Evolutionary conservation across 805 yeast genomes (phyloP), one percentile per base, ranked within the genome.

Genomic region (Pichia occidentalis): DNA sequence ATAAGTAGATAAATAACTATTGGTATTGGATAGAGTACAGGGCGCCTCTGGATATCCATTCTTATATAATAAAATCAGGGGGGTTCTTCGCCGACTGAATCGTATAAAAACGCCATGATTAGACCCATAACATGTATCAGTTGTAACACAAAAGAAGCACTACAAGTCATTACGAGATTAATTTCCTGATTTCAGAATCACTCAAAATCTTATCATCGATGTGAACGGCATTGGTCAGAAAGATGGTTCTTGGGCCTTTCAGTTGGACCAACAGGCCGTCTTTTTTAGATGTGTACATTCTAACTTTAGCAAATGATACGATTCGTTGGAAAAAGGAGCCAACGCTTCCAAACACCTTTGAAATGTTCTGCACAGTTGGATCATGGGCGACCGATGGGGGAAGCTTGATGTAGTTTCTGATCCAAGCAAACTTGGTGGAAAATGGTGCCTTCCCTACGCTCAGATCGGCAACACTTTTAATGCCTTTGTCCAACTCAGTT

Each of bases 221-320:
- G 16, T 49, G 50, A 20, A 56, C 40, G n/a, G 50, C 45, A 32
- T 59, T 55, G 14, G 54, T 48, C 5, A 60, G 26, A 32, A 60
- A 39, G n/a, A 60, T 20, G 2, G 57, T 58, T 27, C 50, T 52
- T 10, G 64, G 64, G 8, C 64, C 64, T 10, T 44, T 45, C 11
- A 60, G 36, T 24, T 52, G 53, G 14, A 60, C 36, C 44, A 57
- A 46, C 32, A 48, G 40, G 18, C 51, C 52, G 25, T 49, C 46
- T 16, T 19, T 35, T 11, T 35, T 26, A 17, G 36, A 20, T 7
- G n/a, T 12, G 12, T 26, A 11, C 5, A 37, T 1, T n/a, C 26
- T 35, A 7, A 12, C 21, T 12, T 21, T 33, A 7, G 34, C 4
- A 19, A 26, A 38, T 2, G 19, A 14, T 4, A 19, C 7, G 1